These are phyloP conservation scores for Pleurotus tuber-regium DNA, from an alignment of 768 basidiomycete species.

Conservation along the genomic window DNA sequence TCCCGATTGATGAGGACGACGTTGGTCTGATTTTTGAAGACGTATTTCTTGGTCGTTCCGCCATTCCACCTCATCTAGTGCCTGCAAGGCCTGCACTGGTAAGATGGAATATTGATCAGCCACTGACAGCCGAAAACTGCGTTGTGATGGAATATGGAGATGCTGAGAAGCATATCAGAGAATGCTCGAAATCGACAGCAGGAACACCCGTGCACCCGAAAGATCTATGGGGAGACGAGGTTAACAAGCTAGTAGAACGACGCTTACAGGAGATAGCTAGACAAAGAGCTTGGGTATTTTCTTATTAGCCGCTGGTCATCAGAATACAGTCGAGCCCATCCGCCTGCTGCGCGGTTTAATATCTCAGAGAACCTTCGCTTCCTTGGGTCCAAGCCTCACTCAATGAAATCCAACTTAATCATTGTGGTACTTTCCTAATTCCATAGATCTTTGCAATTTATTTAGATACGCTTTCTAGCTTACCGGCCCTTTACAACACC, in stretches of 20 bases:
- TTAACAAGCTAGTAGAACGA: constrained; percentile 53
- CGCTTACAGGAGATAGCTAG: constrained; percentile 58
- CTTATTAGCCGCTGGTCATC: no score
- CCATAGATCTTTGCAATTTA: no score
- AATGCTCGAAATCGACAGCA: constrained; percentile 29
- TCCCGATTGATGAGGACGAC: constrained; percentile 83
- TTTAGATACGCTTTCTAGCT: no score
- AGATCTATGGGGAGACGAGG: constrained; percentile 72
- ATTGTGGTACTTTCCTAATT: no score
- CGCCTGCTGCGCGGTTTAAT: no score
- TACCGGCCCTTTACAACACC: no score
- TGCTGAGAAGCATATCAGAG: constrained; percentile 60
- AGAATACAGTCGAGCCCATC: no score
- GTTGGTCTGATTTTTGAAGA: constrained; percentile 86
- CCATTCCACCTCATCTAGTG: constrained; percentile 75
- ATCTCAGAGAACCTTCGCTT: no score
- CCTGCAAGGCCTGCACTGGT: constrained; percentile 71
- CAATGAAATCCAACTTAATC: no score
- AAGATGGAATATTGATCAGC: constrained; percentile 72
- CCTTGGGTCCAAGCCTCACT: no score
- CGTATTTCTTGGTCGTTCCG: constrained; percentile 72
- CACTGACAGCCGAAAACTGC: constrained; percentile 75
- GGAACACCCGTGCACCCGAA: constrained; percentile 32
- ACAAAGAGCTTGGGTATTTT: constrained; percentile 51
- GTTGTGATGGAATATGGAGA: constrained; percentile 82